Base-by-base conservation (phyloP, 306 rosid species). In the Herpetospermum pedunculosum region DNA sequence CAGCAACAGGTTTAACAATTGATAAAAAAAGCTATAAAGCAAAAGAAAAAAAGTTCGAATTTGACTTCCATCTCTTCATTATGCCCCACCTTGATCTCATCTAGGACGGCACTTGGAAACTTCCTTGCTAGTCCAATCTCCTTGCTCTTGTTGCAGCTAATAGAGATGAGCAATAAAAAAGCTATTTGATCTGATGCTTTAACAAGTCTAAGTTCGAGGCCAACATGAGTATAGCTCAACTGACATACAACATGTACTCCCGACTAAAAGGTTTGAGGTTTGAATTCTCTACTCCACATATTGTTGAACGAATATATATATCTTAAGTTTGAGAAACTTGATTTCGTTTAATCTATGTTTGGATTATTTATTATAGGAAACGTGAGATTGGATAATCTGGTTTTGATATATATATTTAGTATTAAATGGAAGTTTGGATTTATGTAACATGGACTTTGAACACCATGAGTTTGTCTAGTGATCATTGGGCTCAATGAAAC, bases 51-150 rank as follows among this genome's bases (percentile, higher is more conserved):
- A 18, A 57, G 40, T 46, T 26, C 15, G 57, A 70, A 28, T 41
- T 41, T 46, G 37, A 70, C 74, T 46, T 70, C 57, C 41, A 44
- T 68, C 73, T 44, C 74, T 46, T 70, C 57, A 16, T 70, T 44
- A 16, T 26, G 41, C 57, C 74, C 74, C 74, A 70, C 57, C 57
- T 46, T 46, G 32, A 38, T 50, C 41, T 72, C 76, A 34, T 38
- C 46, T 73, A 6, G 18, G 37, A 53, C 13, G 18, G 12, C 16
- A 49, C 32, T 34, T 30, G 5, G 48, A 72, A 72, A 35, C 73
- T 68, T 68, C 37, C 53, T 43, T 68, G 23, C 4, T 18, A 7
- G 29, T 8, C 37, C 16, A 28, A 57, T 57, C 37, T 37, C 18
- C n/a, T 32, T 28, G 38, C 41, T 30, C n/a, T n/a, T n/a, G 7